Evolutionary conservation across 2,329 filamentous ascomycete genomes (phyloP), one percentile per base, ranked within the genome.

Genomic region (Cladosporium sphaerospermum): DNA sequence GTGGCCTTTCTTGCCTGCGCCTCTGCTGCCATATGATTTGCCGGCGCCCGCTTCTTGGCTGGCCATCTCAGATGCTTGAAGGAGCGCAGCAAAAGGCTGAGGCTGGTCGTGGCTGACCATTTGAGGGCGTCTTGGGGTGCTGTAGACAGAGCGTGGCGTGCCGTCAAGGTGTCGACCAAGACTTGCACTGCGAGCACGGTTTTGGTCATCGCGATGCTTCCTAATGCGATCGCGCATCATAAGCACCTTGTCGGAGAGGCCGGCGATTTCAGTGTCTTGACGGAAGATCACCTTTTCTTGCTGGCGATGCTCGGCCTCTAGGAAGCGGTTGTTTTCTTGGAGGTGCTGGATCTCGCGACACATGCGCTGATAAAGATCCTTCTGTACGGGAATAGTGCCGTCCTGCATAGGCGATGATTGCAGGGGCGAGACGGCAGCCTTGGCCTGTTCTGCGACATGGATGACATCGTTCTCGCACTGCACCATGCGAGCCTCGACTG

Each of bases 401-500:
- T 61, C 58, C 28, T 78, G 74, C 18, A 77, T 76, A 47, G 83
- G 78, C 3, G 77, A 37, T 14, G 55, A 54, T 39, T 62, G 63
- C 9, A 57, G 50, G 5, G 74, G 16, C 73, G 75, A 6, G 72
- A 71, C 59, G 73, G 77, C 53, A 79, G 71, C 55, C 77, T 82
- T 48, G 80, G 80, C 48, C 65, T 86, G 81, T 64, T 93, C 87
- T 11, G 84, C 83, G 57, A 80, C 78, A 56, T 90, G 86, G 28
- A 96, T 75, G 10, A 91, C 88, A 57, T 96, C 88, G 16, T 95
- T 86, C 70, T 96, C 90, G 18, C 87, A 81, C 57, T 89, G 82
- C n/a, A 86, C 86, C 81, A 96, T 91, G 59, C 93, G 88, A 62
- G 95, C 87, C 70, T 96, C 92, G 4, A 96, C 91, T 34, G 85